These are phyloP conservation scores for Aspergillus floridensis DNA, from an alignment of 2,329 filamentous ascomycete species.

Conservation along the genomic window DNA sequence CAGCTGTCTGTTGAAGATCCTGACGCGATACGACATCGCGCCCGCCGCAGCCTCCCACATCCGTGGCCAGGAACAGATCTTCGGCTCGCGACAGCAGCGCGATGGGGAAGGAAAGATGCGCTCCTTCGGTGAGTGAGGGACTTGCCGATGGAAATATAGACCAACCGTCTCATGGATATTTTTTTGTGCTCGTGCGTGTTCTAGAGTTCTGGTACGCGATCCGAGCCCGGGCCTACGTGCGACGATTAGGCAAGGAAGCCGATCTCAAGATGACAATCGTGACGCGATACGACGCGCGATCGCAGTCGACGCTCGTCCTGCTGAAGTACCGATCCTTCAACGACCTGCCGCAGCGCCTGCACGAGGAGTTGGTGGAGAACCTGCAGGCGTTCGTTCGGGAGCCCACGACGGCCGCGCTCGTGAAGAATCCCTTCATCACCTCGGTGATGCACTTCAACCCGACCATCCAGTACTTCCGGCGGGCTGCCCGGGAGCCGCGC, in stretches of 20 bases:
- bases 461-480: constrained; percentile 8
- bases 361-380: constrained; percentile 7
- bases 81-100: constrained; percentile 4
- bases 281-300: constrained; percentile 4
- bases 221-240: constrained; percentile 7
- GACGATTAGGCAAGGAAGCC: constrained; percentile 1
- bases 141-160: too few species aligned
- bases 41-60: constrained; percentile 8
- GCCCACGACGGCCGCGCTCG: constrained; percentile 2
- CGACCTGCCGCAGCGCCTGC: constrained; percentile 7
- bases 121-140: neutral
- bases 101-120: neutral
- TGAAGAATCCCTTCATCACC: constrained; percentile 5
- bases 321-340: constrained; percentile 9
- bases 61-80: constrained; percentile 9
- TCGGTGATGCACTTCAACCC: constrained; percentile 10
- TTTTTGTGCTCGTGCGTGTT: too few species aligned
- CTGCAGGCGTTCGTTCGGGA: constrained; percentile 1
- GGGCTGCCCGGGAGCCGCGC: constrained; percentile 4
- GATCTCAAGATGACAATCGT: constrained; percentile 10
- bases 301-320: constrained; percentile 3
- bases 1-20: constrained; percentile 2
- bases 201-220: constrained; percentile 11
- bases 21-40: constrained; percentile 6
- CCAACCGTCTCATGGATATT: too few species aligned